Conservation (phyloP, 2,329 filamentous ascomycete genomes). For the Aspergillus fischeri region DNA sequence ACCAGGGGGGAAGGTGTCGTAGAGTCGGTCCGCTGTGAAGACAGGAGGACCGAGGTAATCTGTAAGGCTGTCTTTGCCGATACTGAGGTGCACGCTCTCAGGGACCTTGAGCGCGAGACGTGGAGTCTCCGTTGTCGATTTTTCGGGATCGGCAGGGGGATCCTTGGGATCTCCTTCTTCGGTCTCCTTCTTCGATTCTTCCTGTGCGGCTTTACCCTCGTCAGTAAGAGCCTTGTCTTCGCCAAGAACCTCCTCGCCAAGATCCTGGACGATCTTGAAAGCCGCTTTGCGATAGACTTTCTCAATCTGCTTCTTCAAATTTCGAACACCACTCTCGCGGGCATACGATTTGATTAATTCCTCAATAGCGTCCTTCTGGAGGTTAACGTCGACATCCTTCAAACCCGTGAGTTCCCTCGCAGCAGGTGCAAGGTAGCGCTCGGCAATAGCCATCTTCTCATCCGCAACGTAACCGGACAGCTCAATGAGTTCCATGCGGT, state of each 20-base stretch:
- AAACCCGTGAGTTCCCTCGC: constrained; percentile 93
- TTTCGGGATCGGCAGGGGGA: constrained; percentile 45
- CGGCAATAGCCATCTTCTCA: constrained; percentile 98
- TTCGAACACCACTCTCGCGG: constrained; percentile 92
- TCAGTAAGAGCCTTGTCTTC: constrained; percentile 80
- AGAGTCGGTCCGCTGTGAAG: constrained; percentile 92
- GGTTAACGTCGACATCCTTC: constrained; percentile 82
- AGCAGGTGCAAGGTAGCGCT: constrained; percentile 84
- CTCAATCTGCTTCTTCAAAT: constrained; percentile 98
- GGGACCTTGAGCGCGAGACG: constrained; percentile 78
- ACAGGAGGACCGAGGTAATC: constrained; percentile 96
- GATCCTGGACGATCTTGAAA: constrained; percentile 91
- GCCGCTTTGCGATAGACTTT: constrained; percentile 98
- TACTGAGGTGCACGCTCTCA: constrained; percentile 77
- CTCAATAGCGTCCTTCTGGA: constrained; percentile 82
- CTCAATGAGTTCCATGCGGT: constrained; percentile 97
- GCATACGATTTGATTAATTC: constrained; percentile 99
- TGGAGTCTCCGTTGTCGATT: constrained; percentile 52
- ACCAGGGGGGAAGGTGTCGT: constrained; percentile 87
- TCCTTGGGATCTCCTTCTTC: constrained; percentile 61
- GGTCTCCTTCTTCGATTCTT: constrained; percentile 54
- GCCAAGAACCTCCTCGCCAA: constrained; percentile 77
- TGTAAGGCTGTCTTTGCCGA: constrained; percentile 84
- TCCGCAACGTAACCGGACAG: constrained; percentile 95
- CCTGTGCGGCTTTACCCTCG: constrained; percentile 74